phyloP scores from a whole-genome alignment of 2,329 filamentous ascomycete species.

The Paracorniculantispora psalliotae region DNA sequence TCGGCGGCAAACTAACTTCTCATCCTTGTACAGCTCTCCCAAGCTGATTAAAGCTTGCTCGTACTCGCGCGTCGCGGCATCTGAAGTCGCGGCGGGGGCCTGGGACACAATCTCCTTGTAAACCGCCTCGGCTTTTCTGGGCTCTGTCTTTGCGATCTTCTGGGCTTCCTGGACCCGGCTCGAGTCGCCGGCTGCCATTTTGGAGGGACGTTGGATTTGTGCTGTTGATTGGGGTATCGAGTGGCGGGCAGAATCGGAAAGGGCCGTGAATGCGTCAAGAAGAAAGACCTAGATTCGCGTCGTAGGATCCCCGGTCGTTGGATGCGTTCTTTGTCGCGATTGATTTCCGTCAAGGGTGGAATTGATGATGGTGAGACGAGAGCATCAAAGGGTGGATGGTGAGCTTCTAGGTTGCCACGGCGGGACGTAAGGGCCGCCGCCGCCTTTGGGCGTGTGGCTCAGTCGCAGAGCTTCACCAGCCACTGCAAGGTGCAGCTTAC shows the following conservation, averaged over 20 bases:
- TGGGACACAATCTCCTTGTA: conserved; percentile 88
- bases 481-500: neutral
- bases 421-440: conserved; percentile 26
- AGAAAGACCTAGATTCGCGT: neutral
- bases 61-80: conserved; percentile 85
- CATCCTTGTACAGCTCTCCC: conserved; percentile 88
- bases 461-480: conserved; percentile 1
- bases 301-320: neutral
- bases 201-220: conserved; percentile 7
- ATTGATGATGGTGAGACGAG: conserved; percentile 7
- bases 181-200: conserved; percentile 56
- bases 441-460: conserved; percentile 4
- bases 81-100: conserved; percentile 74
- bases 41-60: conserved; percentile 83
- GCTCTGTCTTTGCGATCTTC: conserved; percentile 73
- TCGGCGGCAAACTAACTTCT: conserved; percentile 54
- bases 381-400: neutral
- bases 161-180: conserved; percentile 81
- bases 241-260: neutral
- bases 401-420: conserved; percentile 32
- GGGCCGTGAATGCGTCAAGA: neutral
- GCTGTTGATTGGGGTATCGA: neutral
- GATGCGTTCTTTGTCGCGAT: neutral
- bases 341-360: neutral
- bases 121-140: conserved; percentile 75